A percentile compares a stretch with the other conserved stretches of the same genome.
These are phyloP conservation scores for Arthrobotrys megalospora DNA, from an alignment of 2,329 filamentous ascomycete species.

Conservation along the genomic window DNA sequence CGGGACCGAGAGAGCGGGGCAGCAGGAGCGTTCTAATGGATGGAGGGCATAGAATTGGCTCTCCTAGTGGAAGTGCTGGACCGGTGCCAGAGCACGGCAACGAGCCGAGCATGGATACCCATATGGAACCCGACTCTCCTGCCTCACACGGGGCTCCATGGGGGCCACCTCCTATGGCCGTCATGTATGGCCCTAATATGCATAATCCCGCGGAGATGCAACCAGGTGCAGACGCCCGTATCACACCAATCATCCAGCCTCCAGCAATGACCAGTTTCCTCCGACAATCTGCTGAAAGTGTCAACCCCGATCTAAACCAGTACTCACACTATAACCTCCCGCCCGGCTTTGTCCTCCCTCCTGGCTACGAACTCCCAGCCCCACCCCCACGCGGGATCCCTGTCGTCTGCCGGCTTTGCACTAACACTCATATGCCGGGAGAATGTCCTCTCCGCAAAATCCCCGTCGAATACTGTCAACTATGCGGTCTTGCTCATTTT, in stretches of 20 bases:
- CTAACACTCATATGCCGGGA: conserved; percentile 72
- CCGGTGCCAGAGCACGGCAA: conserved; percentile 18
- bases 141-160: conserved; percentile 36
- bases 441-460: conserved; percentile 75
- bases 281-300: background rate
- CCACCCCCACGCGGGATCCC: conserved; percentile 41
- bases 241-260: conserved; percentile 31
- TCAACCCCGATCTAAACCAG: background rate
- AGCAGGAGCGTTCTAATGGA: conserved; percentile 16
- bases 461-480: conserved; percentile 75
- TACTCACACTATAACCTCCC: too few species aligned
- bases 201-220: background rate
- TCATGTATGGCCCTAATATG: conserved; percentile 46
- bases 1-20: conserved; percentile 2
- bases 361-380: conserved; percentile 2
- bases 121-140: conserved; percentile 65
- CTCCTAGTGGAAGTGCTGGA: conserved; percentile 5
- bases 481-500: conserved; percentile 77
- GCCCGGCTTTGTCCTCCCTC: too few species aligned
- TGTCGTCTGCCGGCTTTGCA: conserved; percentile 72
- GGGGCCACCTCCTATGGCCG: conserved; percentile 63
- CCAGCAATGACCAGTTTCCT: background rate
- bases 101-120: conserved; percentile 60
- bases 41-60: background rate
- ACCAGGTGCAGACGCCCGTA: conserved; percentile 16